Evolutionary conservation across 257 asterid species (phyloP).

Genomic region (Solanum infundibuliforme): DNA sequence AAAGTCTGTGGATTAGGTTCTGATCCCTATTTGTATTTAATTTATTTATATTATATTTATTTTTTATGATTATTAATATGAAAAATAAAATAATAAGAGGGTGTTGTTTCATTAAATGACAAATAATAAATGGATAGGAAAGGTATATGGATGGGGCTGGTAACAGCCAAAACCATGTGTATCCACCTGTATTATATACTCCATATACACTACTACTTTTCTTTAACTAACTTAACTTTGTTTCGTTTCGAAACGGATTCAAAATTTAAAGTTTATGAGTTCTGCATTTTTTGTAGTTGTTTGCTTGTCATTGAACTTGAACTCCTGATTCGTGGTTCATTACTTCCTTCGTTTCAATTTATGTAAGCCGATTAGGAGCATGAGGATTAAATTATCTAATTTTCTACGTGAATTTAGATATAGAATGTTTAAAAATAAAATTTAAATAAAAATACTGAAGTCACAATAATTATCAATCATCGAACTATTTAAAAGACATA

Average conservation of each 20-base stretch:
- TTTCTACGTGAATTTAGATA: neutral
- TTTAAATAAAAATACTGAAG: neutral
- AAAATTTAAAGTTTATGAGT: neutral
- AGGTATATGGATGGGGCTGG: conserved; percentile 28
- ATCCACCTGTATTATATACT: conserved; percentile 5
- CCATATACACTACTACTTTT: neutral
- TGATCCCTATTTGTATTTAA: neutral
- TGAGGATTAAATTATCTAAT: neutral
- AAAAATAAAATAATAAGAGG: neutral
- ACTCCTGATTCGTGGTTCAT: neutral
- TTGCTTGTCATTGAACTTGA: neutral
- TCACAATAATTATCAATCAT: neutral
- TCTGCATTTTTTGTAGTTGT: neutral
- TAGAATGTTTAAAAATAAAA: neutral
- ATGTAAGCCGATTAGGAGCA: neutral
- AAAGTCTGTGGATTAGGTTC: conserved; percentile 57
- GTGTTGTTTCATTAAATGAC: conserved; percentile 31
- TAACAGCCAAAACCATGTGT: conserved; percentile 45
- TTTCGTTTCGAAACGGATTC: neutral
- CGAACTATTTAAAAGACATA: neutral
- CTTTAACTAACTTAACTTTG: neutral
- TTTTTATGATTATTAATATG: neutral
- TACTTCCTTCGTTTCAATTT: neutral
- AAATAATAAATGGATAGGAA: conserved; percentile 52
- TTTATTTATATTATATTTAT: neutral